Base-by-base conservation (phyloP, 495 filamentous ascomycete genomes). In the Tuber melanosporum region DNA sequence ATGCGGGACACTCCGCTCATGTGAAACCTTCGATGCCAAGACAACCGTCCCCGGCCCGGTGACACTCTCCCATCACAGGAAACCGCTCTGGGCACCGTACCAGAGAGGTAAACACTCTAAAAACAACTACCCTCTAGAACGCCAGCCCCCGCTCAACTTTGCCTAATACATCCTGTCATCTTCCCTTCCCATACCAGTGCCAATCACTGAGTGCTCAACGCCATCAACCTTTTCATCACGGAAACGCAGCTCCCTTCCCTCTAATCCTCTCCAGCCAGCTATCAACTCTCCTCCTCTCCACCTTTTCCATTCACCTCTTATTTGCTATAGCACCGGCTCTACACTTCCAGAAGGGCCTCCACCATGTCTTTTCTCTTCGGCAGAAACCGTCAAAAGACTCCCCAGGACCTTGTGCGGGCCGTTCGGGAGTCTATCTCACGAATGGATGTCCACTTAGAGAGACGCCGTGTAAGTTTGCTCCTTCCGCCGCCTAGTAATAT, bases 311-410 rank as follows among this genome's bases (percentile, higher is more conserved):
- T 46, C 46, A 70, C 43, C 42, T n/a, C 42, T 76, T 14, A 36
- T 42, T 41, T 42, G 62, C 41, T 42, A 66, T 46, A 81, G 72
- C 9, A 36, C 57, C 9, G 57, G 57, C 57, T 17, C 36, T 19
- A 36, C 32, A 66, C 26, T 66, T 17, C 26, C 57, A 66, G 32
- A 36, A 66, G 36, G 32, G 57, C 45, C 71, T 74, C 44, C 17
- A 83, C 79, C 73, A 97, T 97, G 93, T 92, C 95, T 39, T 99
- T 99, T 86, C 89, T 99, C 78, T 98, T 97, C 84, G 91, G 90
- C 74, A 88, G 94, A 81, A 90, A 88, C 82, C 84, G 84, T 73
- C 86, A 87, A 78, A 88, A 90, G 87, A 85, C 87, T 83, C 81
- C 88, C 84, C 84, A 92, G 84, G 84, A 89, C 85, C 77, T 86